Evolutionary conservation across 257 asterid species (phyloP).

Genomic region (Solanum piurae): DNA sequence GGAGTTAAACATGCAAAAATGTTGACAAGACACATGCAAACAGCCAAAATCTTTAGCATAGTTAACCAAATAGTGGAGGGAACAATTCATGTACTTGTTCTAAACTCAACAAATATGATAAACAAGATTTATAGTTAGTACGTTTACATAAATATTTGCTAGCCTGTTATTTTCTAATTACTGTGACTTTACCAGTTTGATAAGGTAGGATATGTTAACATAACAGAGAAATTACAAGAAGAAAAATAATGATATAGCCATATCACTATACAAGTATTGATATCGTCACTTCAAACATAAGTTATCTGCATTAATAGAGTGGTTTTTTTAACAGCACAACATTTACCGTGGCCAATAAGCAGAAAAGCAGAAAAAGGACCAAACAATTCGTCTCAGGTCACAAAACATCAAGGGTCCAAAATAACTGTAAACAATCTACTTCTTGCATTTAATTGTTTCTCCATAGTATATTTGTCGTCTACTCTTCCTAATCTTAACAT

Average conservation of each 20-base stretch:
- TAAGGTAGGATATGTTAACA: too few species aligned
- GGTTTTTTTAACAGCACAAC: neutral
- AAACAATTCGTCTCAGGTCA: neutral
- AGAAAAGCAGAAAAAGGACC: neutral
- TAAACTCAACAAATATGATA: too few species aligned
- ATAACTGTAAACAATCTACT: neutral
- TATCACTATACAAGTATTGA: neutral
- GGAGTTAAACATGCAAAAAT: neutral
- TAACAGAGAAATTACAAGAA: too few species aligned
- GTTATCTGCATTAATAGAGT: neutral
- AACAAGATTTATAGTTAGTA: too few species aligned
- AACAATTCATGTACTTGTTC: too few species aligned
- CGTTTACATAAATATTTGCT: too few species aligned
- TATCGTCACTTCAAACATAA: neutral
- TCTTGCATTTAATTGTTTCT: neutral
- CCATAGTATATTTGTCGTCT: neutral
- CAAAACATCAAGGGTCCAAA: neutral
- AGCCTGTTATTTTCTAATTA: too few species aligned
- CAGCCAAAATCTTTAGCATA: too few species aligned
- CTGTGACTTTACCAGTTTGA: too few species aligned
- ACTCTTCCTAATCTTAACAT: neutral
- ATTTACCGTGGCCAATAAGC: neutral
- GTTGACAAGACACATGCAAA: neutral
- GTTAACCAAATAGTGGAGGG: too few species aligned
- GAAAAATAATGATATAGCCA: neutral